Evolutionary conservation across 768 basidiomycete genomes (phyloP).

Genomic region (Boletus rubescentipes): DNA sequence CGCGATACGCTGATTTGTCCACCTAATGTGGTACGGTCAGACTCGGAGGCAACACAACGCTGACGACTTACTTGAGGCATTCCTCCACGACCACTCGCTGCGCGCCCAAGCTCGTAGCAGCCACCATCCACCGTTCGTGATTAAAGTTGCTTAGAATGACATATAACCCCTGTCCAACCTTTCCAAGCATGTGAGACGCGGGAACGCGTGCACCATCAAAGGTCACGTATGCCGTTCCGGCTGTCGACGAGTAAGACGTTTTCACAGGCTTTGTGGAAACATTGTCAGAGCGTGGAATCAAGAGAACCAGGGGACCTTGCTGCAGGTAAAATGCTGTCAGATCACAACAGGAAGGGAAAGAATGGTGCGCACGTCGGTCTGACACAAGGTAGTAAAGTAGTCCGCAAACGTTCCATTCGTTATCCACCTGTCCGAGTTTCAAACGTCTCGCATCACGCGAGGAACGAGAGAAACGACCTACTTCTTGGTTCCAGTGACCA

Average conservation of each 20-base stretch:
- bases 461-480: conserved; percentile 20
- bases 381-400: conserved; percentile 80
- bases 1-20: conserved; percentile 85
- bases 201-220: conserved; percentile 86
- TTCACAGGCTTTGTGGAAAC: conserved; percentile 88
- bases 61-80: conserved; percentile 65
- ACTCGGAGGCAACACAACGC: background rate
- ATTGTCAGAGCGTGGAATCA: conserved; percentile 68
- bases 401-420: conserved; percentile 86
- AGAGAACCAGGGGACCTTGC: conserved; percentile 73
- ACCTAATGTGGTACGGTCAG: conserved; percentile 45
- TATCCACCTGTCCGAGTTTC: conserved; percentile 63
- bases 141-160: conserved; percentile 87
- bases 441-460: background rate
- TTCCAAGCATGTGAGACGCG: conserved; percentile 82
- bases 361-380: conserved; percentile 51
- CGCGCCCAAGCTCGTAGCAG: conserved; percentile 63
- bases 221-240: conserved; percentile 85
- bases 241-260: conserved; percentile 88
- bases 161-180: conserved; percentile 79
- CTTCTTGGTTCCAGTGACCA: conserved; percentile 95
- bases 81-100: conserved; percentile 87
- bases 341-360: background rate
- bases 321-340: conserved; percentile 25
- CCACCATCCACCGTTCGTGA: conserved; percentile 89